Conservation (phyloP, 176 grass and related monocot genomes). For the Bromus sterilis region DNA sequence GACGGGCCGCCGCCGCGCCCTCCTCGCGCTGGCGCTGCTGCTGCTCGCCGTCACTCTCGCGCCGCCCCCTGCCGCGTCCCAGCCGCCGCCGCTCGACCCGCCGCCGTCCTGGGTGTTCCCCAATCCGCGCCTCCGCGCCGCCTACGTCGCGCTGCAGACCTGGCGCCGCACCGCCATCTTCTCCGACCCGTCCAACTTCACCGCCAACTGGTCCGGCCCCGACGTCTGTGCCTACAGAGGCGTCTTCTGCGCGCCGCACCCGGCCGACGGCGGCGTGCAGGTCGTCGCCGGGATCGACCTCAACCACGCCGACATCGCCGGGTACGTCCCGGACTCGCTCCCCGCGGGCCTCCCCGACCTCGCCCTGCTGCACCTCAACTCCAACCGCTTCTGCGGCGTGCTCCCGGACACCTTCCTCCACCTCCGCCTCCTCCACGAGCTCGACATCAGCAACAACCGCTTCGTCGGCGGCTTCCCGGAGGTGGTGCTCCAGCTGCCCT, state of each 20-base stretch:
- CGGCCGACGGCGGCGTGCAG: background rate
- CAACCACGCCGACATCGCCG: constrained; percentile 52
- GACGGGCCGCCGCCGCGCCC: background rate
- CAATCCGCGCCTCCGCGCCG: constrained; percentile 27
- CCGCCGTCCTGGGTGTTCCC: background rate
- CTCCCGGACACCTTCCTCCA: constrained; percentile 32
- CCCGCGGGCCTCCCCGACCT: constrained; percentile 35
- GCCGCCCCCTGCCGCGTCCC: background rate
- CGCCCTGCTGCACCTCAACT: constrained; percentile 83
- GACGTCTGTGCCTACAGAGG: constrained; percentile 50
- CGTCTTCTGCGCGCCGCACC: constrained; percentile 44
- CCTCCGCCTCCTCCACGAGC: constrained; percentile 50
- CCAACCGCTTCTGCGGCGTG: constrained; percentile 83
- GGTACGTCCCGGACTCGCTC: constrained; percentile 24
- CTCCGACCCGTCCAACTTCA: constrained; percentile 53
- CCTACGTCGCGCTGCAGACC: constrained; percentile 39
- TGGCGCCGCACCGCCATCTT: constrained; percentile 51
- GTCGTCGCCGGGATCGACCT: constrained; percentile 54
- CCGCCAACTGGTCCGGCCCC: constrained; percentile 44
- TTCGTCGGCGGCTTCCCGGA: constrained; percentile 35
- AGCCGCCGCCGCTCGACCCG: background rate
- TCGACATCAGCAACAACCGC: constrained; percentile 70
- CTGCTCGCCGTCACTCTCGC: background rate
- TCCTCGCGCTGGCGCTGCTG: background rate
- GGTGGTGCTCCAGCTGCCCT: constrained; percentile 7